These are phyloP conservation scores for Fusarium sp. DNA, from an alignment of 2,329 filamentous ascomycete species.

Conservation along the genomic window DNA sequence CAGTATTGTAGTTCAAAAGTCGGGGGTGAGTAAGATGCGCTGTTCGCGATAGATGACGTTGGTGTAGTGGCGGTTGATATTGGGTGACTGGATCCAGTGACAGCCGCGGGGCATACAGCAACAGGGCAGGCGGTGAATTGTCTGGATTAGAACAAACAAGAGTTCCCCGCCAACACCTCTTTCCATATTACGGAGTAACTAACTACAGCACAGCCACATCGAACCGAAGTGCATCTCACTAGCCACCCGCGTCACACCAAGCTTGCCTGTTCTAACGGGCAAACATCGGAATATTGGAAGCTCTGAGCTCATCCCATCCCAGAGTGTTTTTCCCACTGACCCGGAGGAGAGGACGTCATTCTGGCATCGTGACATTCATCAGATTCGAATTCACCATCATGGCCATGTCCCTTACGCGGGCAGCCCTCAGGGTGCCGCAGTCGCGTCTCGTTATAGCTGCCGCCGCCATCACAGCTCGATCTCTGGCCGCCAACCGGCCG, in stretches of 20 bases:
- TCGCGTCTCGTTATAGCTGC: conserved; percentile 38
- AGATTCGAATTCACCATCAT: conserved; percentile 38
- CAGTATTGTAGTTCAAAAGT: neutral
- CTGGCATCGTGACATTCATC: conserved; percentile 29
- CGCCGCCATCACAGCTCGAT: conserved; percentile 24
- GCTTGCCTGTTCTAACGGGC: conserved; percentile 23
- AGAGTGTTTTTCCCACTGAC: conserved; percentile 37
- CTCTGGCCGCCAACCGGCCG: conserved; percentile 40
- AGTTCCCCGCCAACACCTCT: conserved; percentile 28
- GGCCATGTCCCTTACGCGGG: conserved; percentile 47
- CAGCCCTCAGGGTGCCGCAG: conserved; percentile 43
- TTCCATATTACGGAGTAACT: too few relatives aligned
- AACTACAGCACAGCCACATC: conserved; percentile 18
- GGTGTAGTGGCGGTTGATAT: conserved; percentile 33
- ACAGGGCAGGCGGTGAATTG: conserved; percentile 31
- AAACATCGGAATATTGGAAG: conserved; percentile 30
- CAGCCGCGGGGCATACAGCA: conserved; percentile 34
- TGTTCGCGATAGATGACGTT: conserved; percentile 30
- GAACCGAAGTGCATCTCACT: neutral
- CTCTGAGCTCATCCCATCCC: conserved; percentile 24
- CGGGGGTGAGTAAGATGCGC: conserved; percentile 3
- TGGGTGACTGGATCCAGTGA: conserved; percentile 29
- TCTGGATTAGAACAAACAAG: conserved; percentile 3
- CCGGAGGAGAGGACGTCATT: conserved; percentile 39
- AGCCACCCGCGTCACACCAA: conserved; percentile 24